Evolutionary conservation across 768 basidiomycete genomes (phyloP), one percentile per base, ranked within the genome.

Genomic region (Trametes sanguinea): DNA sequence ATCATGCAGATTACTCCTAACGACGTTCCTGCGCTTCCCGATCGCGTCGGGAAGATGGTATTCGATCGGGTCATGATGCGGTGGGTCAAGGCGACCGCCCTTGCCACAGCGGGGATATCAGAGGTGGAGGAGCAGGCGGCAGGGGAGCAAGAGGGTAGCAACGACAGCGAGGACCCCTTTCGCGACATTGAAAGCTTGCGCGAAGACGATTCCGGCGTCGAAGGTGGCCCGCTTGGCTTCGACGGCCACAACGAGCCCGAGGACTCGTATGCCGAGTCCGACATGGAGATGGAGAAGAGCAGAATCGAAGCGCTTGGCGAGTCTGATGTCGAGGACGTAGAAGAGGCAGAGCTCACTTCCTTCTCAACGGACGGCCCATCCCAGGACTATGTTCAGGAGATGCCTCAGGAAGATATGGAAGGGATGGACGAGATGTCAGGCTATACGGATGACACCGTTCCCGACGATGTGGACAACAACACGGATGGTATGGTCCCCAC

Each of bases 91-190:
- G 83, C 78, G 30, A 78, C 81, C 0, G 77, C 78, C 7, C 69
- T 74, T 27, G 72, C 72, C 4, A 71, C 73, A 3, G 66, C 69
- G 2, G 76, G 68, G 10, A 64, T 45, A 22, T 45, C 40, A 16
- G 73, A 75, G 56, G 73, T 56, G 32, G 64, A 74, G 43, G 63
- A 72, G 29, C 68, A 58, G 59, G 65, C 77, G 66, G 63, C 76
- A 69, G 55, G 63, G 71, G 64, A 67, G 73, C 72, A 62, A 69
- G 77, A 55, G 8, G 80, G 76, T 32, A 72, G 68, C 76, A 78
- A 82, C 44, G 79, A 82, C 45, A 91, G 90, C 63, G 92, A 93
- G 67, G 95, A 98, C 76, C 91, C 93, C 7, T 98, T 98, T 75
- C 84, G 85, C 35, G 95, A 95, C 67, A 89, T 98, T 56, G 95